Base-by-base conservation (phyloP, 73 alveolate species). In the Vitrella brassicaformis region DNA sequence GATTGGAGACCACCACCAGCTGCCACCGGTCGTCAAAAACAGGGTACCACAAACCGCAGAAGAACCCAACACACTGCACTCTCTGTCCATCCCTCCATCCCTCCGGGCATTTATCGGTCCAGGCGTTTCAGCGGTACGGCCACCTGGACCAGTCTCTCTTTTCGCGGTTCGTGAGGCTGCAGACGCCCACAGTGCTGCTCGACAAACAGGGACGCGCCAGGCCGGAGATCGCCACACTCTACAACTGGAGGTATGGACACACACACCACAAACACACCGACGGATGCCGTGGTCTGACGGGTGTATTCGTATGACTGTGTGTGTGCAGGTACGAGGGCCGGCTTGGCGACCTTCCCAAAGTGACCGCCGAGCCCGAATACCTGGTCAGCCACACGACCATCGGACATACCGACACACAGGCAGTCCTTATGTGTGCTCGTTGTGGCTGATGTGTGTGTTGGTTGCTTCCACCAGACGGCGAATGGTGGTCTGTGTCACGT, bases 1-100 rank as follows among this genome's bases (percentile, higher is more conserved):
- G 86, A 78, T 91, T 65, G 97, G 97, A 27, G 97, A 91, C 81
- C 94, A 85, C 73, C 88, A 91, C 78, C 94, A 91, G 89, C 83
- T 91, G 71, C 97, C 97, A 14, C 97, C 97, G 10, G 93, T 91
- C 47, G 90, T 91, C 66, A 91, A 91, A 85, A 82, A 86, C 72
- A 66, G 78, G 27, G 84, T 75, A 0, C 67, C n/a, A n/a, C n/a
- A n/a, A n/a, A n/a, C n/a, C n/a, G n/a, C n/a, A n/a, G n/a, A n/a
- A n/a, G n/a, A n/a, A n/a, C n/a, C n/a, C n/a, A n/a, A n/a, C n/a
- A n/a, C n/a, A n/a, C n/a, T n/a, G n/a, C 56, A 8, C 56, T 39
- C 56, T 8, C 56, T 39, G 56, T 39, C 56, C 14, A 4, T 39
- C 56, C 22, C 56, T 39, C 56, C 56, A 4, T 14, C 22, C 14